These are phyloP conservation scores for Saccharum hybrid DNA, from an alignment of 202 grass and related monocot genomes.

Conservation along the genomic window DNA sequence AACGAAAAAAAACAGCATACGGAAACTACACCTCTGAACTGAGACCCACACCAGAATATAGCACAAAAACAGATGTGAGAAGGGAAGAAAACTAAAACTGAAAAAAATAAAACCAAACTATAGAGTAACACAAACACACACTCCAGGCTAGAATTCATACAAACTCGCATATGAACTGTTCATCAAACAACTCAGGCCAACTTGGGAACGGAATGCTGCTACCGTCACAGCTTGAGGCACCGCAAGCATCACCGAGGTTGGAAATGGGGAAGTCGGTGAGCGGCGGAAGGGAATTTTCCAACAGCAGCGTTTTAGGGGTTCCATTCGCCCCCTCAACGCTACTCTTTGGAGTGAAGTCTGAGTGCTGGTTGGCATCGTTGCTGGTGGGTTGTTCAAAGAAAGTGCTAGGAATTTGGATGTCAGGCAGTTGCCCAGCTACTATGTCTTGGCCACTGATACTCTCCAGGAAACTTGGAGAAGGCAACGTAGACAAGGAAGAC, in stretches of 20 bases:
- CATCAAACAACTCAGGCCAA: slow-evolving; percentile 66
- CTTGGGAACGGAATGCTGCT: slow-evolving; percentile 55
- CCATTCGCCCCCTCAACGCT: slow-evolving; percentile 41
- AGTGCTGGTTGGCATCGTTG: slow-evolving; percentile 46
- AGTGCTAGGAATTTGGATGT: slow-evolving; percentile 64
- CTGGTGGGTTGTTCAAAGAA: slow-evolving; percentile 55
- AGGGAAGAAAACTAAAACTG: slow-evolving; percentile 45
- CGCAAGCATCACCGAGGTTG: slow-evolving; percentile 70
- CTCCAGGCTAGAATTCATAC: slow-evolving; percentile 49
- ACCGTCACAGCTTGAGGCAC: slow-evolving; percentile 68
- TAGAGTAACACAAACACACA: slow-evolving; percentile 32
- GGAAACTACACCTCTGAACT: slow-evolving; percentile 48
- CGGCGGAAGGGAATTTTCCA: slow-evolving; percentile 70
- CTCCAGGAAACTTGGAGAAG: slow-evolving; percentile 52
- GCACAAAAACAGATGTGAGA: slow-evolving; percentile 41
- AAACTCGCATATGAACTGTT: slow-evolving; percentile 69
- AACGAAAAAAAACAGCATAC: not conserved
- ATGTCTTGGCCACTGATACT: slow-evolving; percentile 50
- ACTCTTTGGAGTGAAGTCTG: slow-evolving; percentile 44
- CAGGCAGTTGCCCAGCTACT: slow-evolving; percentile 42
- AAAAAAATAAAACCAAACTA: slow-evolving; percentile 51
- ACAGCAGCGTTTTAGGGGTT: slow-evolving; percentile 51
- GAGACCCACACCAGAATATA: slow-evolving; percentile 48
- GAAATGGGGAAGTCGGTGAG: slow-evolving; percentile 71
- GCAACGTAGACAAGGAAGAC: slow-evolving; percentile 58